Evolutionary conservation across 2,329 filamentous ascomycete species (phyloP).

Genomic region (Balansia obtecta): DNA sequence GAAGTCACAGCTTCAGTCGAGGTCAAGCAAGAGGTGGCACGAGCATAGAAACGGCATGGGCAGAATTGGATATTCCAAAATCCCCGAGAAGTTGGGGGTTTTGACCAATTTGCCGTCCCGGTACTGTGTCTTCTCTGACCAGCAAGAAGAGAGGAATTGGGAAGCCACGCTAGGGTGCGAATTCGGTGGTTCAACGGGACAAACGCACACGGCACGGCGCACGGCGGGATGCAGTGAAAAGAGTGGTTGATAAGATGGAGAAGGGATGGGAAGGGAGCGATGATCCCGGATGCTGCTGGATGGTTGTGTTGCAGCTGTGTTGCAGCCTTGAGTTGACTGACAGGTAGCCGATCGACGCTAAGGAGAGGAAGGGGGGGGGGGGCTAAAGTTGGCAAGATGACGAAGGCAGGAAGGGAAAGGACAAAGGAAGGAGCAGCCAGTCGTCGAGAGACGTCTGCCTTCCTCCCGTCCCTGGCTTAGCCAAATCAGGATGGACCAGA

Average conservation of each 20-base stretch:
- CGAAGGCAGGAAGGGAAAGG: background rate
- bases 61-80: background rate
- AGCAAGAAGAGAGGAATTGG: background rate
- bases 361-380: too few relatives aligned
- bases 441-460: background rate
- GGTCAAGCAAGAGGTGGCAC: background rate
- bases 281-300: background rate
- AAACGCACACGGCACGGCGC: background rate
- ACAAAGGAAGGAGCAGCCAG: background rate
- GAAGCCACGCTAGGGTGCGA: background rate
- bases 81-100: background rate
- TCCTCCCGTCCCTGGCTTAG: background rate
- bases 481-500: background rate
- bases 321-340: background rate
- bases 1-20: background rate
- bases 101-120: background rate
- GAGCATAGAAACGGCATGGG: background rate
- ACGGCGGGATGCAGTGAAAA: background rate
- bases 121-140: background rate
- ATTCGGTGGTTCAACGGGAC: background rate
- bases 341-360: background rate
- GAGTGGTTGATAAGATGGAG: background rate
- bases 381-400: background rate
- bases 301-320: background rate
- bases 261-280: background rate